Evolutionary conservation across 768 basidiomycete species (phyloP), one percentile per base, ranked within the genome.

Genomic region (Lentinula edodes): DNA sequence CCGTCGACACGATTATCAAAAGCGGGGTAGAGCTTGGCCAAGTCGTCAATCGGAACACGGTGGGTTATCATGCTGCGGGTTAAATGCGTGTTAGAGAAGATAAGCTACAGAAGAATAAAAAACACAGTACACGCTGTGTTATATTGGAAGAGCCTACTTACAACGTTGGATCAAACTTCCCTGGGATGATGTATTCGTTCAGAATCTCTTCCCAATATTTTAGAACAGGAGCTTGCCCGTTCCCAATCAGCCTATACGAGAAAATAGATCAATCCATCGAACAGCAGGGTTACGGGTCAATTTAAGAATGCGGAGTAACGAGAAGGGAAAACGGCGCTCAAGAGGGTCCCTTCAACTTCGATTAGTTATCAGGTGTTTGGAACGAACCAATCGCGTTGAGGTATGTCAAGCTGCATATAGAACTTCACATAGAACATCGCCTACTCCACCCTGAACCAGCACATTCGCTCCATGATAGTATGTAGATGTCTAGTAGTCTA

Each of bases 211-310:
- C 74, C 88, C 88, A 90, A 73, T 88, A 90, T 52, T 79, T 78
- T 67, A 88, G 88, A 1, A 89, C 86, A 3, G 89, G 89, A 0
- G 88, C 87, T 74, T 91, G 88, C 0, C 88, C 88, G 64, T 88
- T 87, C 6, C 88, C 88, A 66, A 89, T 87, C 55, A 90, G 76
- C 16, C 76, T 75, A 32, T 8, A 16, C 35, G 28, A 38, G n/a
- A 3, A 36, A 18, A n/a, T 39, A 5, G 6, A 34, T 3, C 12
- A 8, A 8, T 15, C 39, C 28, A 28, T 28, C 28, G 3, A 28
- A 28, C 28, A 28, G 28, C 28, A 28, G 28, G 52, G 36, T 36
- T 35, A 58, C 7, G 18, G 13, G 34, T 12, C 38, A 51, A 46
- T 51, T 28, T 39, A 18, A 48, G 7, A 32, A 20, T 8, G 20